phyloP scores from a whole-genome alignment of 768 basidiomycete genomes.

The Pleurotus salmoneostramineus region DNA sequence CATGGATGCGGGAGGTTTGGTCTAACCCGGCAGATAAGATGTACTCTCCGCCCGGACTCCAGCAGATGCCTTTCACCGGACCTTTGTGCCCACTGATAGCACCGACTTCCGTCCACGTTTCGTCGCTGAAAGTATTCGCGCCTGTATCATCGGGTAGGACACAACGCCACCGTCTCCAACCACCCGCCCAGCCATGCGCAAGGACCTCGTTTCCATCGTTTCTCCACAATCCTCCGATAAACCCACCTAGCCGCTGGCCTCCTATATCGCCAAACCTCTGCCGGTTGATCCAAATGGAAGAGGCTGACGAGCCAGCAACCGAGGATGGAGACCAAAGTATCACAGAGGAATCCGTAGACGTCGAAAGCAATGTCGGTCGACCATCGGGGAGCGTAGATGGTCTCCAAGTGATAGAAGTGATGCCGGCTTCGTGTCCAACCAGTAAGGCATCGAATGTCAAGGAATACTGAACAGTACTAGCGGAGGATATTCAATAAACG shows the following conservation, averaged over 20 bases:
- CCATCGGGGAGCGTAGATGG: constrained; percentile 27
- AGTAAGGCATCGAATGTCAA: constrained; percentile 92
- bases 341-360: constrained; percentile 92
- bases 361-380: constrained; percentile 69
- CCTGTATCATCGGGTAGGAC: constrained; percentile 9
- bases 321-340: constrained; percentile 90
- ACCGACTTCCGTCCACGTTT: constrained; percentile 71
- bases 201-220: constrained; percentile 57
- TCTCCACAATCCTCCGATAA: constrained; percentile 88
- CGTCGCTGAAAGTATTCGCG: constrained; percentile 19
- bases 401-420: constrained; percentile 88
- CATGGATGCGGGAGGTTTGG: constrained; percentile 91
- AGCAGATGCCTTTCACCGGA: constrained; percentile 73
- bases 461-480: constrained; percentile 51
- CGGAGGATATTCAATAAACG: background rate
- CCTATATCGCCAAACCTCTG: constrained; percentile 94
- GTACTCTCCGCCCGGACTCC: constrained; percentile 87
- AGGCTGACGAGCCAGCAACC: constrained; percentile 30
- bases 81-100: constrained; percentile 86
- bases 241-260: constrained; percentile 87
- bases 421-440: constrained; percentile 91
- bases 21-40: constrained; percentile 87
- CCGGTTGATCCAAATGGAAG: constrained; percentile 84
- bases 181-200: constrained; percentile 93
- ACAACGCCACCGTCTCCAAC: constrained; percentile 85